phyloP scores from a whole-genome alignment of 1,139 yeast species.

The Debaryomyces psychrophilus region DNA sequence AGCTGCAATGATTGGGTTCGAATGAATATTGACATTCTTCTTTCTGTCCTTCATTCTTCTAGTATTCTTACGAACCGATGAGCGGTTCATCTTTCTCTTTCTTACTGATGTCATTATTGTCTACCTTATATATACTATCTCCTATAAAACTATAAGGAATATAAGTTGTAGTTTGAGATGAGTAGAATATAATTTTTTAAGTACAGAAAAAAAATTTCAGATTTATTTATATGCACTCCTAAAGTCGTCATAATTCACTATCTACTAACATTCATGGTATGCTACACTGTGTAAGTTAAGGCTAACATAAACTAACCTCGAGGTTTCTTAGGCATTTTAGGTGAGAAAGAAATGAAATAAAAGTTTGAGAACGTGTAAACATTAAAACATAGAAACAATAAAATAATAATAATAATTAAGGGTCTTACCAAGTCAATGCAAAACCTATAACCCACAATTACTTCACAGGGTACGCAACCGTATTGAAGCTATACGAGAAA shows the following conservation, averaged over 20 bases:
- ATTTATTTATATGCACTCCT: neutral
- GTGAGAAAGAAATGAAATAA: neutral
- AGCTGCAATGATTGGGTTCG: slow-evolving; percentile 82
- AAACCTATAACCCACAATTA: neutral
- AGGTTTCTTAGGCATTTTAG: neutral
- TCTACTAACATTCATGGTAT: neutral
- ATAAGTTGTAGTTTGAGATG: slow-evolving; percentile 1
- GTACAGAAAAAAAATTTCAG: slow-evolving; percentile 3
- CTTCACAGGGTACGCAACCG: neutral
- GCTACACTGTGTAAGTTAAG: neutral
- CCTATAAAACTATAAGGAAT: neutral
- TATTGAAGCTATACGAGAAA: neutral
- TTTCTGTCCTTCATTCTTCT: slow-evolving; percentile 71
- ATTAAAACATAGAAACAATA: neutral
- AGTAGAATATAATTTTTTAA: neutral
- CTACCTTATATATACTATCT: slow-evolving; percentile 3
- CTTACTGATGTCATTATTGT: slow-evolving; percentile 74
- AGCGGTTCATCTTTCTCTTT: slow-evolving; percentile 80
- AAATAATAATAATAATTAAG: neutral
- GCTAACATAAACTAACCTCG: neutral
- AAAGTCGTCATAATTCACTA: neutral
- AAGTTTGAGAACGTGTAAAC: neutral
- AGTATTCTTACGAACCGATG: slow-evolving; percentile 68
- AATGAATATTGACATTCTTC: slow-evolving; percentile 60
- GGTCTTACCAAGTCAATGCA: neutral